Percentiles rank a stretch among this genome's conserved stretches.
phyloP scores from a whole-genome alignment of 345 rosid genomes.

The Pseudoturritis turrita region DNA sequence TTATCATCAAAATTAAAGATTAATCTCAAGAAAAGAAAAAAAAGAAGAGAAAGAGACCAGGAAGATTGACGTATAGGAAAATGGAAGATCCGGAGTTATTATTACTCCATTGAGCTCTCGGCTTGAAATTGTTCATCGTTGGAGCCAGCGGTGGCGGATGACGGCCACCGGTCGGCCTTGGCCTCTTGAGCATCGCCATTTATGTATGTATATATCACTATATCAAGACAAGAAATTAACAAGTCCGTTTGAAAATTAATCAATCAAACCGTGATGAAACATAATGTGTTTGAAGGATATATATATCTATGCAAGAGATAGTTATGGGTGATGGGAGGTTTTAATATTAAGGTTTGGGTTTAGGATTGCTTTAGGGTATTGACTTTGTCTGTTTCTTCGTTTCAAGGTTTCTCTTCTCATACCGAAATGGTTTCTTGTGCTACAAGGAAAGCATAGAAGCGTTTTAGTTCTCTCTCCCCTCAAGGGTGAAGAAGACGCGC shows the following conservation, averaged over 20 bases:
- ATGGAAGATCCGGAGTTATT: slow-evolving; percentile 23
- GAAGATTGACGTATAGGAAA: slow-evolving; percentile 29
- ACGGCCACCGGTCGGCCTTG: slow-evolving; percentile 12
- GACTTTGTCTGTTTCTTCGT: slow-evolving; percentile 22
- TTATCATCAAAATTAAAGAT: not conserved
- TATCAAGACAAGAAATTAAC: not conserved
- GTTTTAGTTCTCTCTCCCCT: not conserved
- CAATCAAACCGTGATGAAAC: not conserved
- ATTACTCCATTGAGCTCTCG: slow-evolving; percentile 34
- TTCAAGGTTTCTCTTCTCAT: slow-evolving; percentile 8
- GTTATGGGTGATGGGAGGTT: slow-evolving; percentile 6
- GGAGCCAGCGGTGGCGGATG: slow-evolving; percentile 33
- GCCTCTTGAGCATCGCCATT: slow-evolving; percentile 13
- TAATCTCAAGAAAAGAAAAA: not conserved
- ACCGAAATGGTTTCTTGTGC: slow-evolving; percentile 9
- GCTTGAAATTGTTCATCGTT: slow-evolving; percentile 32
- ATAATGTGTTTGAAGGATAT: slow-evolving; percentile 2
- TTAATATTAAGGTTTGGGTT: slow-evolving; percentile 25
- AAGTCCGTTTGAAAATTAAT: not conserved
- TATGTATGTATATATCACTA: not conserved
- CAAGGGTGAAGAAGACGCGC: not conserved
- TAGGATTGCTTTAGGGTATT: slow-evolving; percentile 30
- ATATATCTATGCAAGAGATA: slow-evolving; percentile 6
- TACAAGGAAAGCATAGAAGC: slow-evolving; percentile 11
- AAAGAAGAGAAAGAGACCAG: slow-evolving; percentile 8